phyloP scores from a whole-genome alignment of 2,329 filamentous ascomycete genomes.

The Microthyrium microscopicum region DNA sequence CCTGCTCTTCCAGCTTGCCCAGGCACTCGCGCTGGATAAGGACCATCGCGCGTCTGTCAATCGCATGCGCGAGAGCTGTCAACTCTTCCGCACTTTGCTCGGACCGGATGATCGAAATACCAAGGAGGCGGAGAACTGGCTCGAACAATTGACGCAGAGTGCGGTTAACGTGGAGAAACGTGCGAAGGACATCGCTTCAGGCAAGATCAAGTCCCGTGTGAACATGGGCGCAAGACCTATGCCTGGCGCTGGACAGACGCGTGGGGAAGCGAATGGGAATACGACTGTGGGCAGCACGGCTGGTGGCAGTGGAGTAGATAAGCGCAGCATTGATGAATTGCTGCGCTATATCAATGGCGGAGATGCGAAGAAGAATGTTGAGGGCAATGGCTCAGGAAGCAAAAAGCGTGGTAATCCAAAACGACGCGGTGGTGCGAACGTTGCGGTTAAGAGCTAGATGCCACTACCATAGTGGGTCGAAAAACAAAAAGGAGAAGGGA shows the following conservation, averaged over 20 bases:
- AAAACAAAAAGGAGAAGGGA: too few relatives aligned
- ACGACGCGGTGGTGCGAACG: background rate
- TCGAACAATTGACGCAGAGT: constrained; percentile 89
- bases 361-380: constrained; percentile 23
- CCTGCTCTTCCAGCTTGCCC: constrained; percentile 89
- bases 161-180: constrained; percentile 90
- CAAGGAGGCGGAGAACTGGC: constrained; percentile 92
- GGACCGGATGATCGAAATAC: constrained; percentile 91
- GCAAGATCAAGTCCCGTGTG: constrained; percentile 39
- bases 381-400: constrained; percentile 18
- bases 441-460: background rate
- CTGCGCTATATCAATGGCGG: constrained; percentile 84
- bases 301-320: constrained; percentile 39
- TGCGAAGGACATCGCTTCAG: constrained; percentile 48
- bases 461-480: too few relatives aligned
- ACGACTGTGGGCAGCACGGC: constrained; percentile 30
- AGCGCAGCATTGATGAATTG: constrained; percentile 80
- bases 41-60: constrained; percentile 82
- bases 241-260: constrained; percentile 16
- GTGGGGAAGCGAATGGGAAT: constrained; percentile 11
- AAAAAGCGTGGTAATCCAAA: constrained; percentile 22
- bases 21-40: constrained; percentile 87
- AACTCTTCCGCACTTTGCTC: constrained; percentile 77
- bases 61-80: constrained; percentile 92
- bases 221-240: constrained; percentile 13